Conservation (phyloP, 2,329 filamentous ascomycete genomes). For the Colletotrichum sp. region DNA sequence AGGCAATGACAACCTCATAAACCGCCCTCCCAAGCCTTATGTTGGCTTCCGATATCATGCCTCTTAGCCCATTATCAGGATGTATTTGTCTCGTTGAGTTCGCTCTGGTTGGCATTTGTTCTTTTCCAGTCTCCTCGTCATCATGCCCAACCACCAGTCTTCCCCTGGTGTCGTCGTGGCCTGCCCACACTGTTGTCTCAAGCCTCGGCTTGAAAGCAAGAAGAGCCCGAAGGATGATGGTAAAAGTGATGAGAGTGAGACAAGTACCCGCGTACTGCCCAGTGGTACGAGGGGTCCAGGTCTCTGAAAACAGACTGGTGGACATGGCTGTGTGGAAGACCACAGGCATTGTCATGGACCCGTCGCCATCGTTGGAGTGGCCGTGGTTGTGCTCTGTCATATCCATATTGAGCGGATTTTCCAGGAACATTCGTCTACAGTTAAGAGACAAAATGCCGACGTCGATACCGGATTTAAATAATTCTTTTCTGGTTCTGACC, state of each 20-base stretch:
- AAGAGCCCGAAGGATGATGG: not conserved
- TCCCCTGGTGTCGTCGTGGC: not conserved
- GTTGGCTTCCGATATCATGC: not conserved
- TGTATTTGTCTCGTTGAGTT: not conserved
- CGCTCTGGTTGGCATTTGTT: fast-evolving
- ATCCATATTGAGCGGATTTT: not conserved
- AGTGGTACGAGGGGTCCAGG: not conserved
- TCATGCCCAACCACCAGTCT: not conserved
- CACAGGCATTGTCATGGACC: not conserved
- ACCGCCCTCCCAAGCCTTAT: not conserved
- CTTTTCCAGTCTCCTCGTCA: not conserved
- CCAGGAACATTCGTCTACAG: not conserved
- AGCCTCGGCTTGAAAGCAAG: constrained; percentile 3
- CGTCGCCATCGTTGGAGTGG: not conserved
- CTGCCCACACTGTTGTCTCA: not conserved
- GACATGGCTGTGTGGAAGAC: constrained; percentile 9
- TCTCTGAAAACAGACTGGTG: not conserved
- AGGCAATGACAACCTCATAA: not conserved
- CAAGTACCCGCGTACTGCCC: constrained; percentile 1
- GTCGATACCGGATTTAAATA: not conserved
- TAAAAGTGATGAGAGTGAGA: not conserved
- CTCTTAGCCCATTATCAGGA: not conserved
- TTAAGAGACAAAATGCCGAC: not conserved
- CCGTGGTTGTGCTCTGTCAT: not conserved
- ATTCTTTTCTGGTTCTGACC: not conserved